Evolutionary conservation across 805 yeast species (phyloP).

Genomic region (Lipomyces anomalus): DNA sequence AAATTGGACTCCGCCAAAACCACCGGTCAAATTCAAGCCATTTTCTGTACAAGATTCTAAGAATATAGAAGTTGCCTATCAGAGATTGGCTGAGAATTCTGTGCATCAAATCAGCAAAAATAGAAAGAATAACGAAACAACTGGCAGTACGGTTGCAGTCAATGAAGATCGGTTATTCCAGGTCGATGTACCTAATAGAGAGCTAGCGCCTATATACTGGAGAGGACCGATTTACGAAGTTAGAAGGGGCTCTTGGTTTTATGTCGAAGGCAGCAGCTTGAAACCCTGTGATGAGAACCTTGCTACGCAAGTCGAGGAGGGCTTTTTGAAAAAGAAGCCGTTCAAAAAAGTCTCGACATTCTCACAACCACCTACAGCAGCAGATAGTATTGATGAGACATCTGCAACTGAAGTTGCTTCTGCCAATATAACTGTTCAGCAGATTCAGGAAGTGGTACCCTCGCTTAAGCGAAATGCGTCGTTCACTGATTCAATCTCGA

Average conservation of each 20-base stretch:
- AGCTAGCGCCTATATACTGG: slow-evolving; percentile 74
- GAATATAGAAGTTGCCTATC: slow-evolving; percentile 51
- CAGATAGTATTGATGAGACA: background rate
- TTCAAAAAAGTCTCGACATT: slow-evolving; percentile 24
- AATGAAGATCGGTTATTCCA: slow-evolving; percentile 75
- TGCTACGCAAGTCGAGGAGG: slow-evolving; percentile 55
- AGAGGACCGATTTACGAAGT: slow-evolving; percentile 80
- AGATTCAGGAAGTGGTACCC: background rate
- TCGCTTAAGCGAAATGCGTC: slow-evolving; percentile 8
- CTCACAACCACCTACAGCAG: slow-evolving; percentile 16
- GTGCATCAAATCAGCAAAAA: too few species aligned
- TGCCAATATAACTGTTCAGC: background rate
- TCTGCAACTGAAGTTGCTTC: background rate
- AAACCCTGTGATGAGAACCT: slow-evolving; percentile 48
- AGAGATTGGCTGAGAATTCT: slow-evolving; percentile 21
- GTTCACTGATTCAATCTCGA: slow-evolving; percentile 16
- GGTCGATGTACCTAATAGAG: slow-evolving; percentile 54
- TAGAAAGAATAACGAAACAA: background rate
- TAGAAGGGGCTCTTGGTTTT: slow-evolving; percentile 81
- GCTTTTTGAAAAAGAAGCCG: slow-evolving; percentile 42
- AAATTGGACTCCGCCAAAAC: slow-evolving; percentile 44
- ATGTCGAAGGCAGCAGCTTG: slow-evolving; percentile 35
- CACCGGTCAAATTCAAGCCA: slow-evolving; percentile 55
- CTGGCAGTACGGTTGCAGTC: slow-evolving; percentile 45
- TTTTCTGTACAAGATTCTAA: slow-evolving; percentile 60